A percentile compares a stretch with the other conserved stretches of the same genome.
Conservation (phyloP, 345 rosid species). For the Passiflora organensis region DNA sequence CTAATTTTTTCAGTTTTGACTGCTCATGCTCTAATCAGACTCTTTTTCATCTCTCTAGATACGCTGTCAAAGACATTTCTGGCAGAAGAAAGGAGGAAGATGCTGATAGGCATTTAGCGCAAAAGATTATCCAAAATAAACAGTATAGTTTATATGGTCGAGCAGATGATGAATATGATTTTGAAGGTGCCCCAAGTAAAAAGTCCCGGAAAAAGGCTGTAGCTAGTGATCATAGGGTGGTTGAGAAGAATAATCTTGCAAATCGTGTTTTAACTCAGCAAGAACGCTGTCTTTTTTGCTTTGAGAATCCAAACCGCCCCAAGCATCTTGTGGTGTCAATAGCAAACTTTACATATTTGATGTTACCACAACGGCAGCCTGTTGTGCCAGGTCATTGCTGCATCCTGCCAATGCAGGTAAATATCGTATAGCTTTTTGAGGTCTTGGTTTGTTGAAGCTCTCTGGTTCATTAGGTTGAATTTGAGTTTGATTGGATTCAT, state of each 20-base stretch:
- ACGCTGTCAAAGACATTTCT: slow-evolving; percentile 39
- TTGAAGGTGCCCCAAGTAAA: slow-evolving; percentile 63
- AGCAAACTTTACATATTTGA: slow-evolving; percentile 85
- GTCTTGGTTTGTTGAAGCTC: background rate
- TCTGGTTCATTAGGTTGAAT: background rate
- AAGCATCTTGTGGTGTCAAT: slow-evolving; percentile 82
- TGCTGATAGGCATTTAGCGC: slow-evolving; percentile 71
- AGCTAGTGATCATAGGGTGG: slow-evolving; percentile 27
- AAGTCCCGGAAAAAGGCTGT: slow-evolving; percentile 45
- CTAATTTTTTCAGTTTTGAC: background rate
- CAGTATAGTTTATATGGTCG: slow-evolving; percentile 57
- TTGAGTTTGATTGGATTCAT: background rate
- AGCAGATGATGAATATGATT: slow-evolving; percentile 94
- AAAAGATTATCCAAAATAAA: slow-evolving; percentile 65
- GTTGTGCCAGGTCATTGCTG: slow-evolving; percentile 90
- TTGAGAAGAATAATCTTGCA: slow-evolving; percentile 37
- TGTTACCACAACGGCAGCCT: slow-evolving; percentile 74
- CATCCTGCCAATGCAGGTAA: slow-evolving; percentile 80
- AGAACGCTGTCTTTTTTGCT: slow-evolving; percentile 86
- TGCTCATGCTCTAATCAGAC: background rate
- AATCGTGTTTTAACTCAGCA: slow-evolving; percentile 78
- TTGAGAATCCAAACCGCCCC: slow-evolving; percentile 84
- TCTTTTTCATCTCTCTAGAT: slow-evolving; percentile 22
- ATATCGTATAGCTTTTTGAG: background rate
- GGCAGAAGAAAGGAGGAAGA: slow-evolving; percentile 54